These are phyloP conservation scores for Tricholoma sp. DNA, from an alignment of 768 basidiomycete species.

Conservation along the genomic window DNA sequence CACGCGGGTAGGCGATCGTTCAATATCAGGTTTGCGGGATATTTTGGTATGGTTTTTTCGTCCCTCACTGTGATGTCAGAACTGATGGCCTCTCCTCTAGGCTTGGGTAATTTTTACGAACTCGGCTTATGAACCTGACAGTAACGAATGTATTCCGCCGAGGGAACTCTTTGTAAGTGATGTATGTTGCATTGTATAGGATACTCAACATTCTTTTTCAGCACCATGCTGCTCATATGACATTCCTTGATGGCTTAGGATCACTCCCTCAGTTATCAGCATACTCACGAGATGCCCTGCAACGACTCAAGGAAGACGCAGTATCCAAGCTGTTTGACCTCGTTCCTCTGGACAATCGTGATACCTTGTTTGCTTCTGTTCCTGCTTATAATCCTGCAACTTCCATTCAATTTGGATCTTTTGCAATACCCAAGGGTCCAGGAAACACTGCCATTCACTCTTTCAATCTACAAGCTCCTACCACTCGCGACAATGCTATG, in stretches of 20 bases:
- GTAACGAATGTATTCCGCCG: slow-evolving; percentile 27
- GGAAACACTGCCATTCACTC: slow-evolving; percentile 24
- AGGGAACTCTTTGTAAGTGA: slow-evolving; percentile 64
- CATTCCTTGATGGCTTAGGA: slow-evolving; percentile 83
- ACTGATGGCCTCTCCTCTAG: slow-evolving; percentile 31
- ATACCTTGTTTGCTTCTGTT: slow-evolving; percentile 19
- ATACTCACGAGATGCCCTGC: slow-evolving; percentile 55
- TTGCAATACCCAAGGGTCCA: slow-evolving; percentile 63
- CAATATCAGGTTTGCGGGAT: slow-evolving; percentile 78
- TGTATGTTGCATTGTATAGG: neutral
- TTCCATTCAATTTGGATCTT: slow-evolving; percentile 64
- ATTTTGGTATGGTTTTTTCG: slow-evolving; percentile 57
- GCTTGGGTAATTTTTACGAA: slow-evolving; percentile 94
- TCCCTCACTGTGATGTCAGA: neutral
- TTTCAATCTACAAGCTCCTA: slow-evolving; percentile 87
- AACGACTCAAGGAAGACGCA: slow-evolving; percentile 59
- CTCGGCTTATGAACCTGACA: slow-evolving; percentile 33
- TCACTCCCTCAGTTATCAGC: slow-evolving; percentile 70
- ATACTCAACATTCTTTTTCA: slow-evolving; percentile 25
- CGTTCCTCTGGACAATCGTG: slow-evolving; percentile 37
- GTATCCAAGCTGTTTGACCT: slow-evolving; percentile 47
- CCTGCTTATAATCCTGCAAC: slow-evolving; percentile 28
- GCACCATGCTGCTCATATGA: slow-evolving; percentile 94
- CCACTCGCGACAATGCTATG: slow-evolving; percentile 82
- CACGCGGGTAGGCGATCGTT: slow-evolving; percentile 49